A percentile compares a stretch with the other conserved stretches of the same genome.
These are phyloP conservation scores for Aspergillus pseudotamarii DNA, from an alignment of 2,329 filamentous ascomycete species.

Conservation along the genomic window DNA sequence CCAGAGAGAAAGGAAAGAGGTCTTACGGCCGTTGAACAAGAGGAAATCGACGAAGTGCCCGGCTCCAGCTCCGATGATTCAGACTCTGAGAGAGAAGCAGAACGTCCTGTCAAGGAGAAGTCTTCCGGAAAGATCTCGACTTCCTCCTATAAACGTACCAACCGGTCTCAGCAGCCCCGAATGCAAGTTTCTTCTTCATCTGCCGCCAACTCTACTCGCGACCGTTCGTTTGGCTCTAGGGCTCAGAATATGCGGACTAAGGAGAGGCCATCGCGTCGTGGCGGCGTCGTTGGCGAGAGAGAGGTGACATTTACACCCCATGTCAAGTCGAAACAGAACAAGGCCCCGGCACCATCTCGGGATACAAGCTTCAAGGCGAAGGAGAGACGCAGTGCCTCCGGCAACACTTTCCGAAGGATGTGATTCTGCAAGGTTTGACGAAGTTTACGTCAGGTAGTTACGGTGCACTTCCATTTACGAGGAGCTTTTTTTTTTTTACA, in stretches of 20 bases:
- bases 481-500: not conserved
- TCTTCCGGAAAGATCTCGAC: conserved; percentile 53
- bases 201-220: conserved; percentile 47
- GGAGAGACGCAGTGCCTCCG: conserved; percentile 53
- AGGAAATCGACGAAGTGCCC: conserved; percentile 57
- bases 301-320: conserved; percentile 64
- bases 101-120: conserved; percentile 31
- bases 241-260: conserved; percentile 49
- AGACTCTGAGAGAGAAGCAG: conserved; percentile 35
- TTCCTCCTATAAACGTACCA: conserved; percentile 57
- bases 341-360: conserved; percentile 22
- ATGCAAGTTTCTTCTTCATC: conserved; percentile 62
- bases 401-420: conserved; percentile 52
- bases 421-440: conserved; percentile 25
- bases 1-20: conserved; percentile 46
- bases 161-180: conserved; percentile 51
- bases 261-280: conserved; percentile 34
- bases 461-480: not conserved
- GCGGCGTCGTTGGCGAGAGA: conserved; percentile 51
- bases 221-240: conserved; percentile 62
- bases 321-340: conserved; percentile 42
- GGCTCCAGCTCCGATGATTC: conserved; percentile 44
- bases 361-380: conserved; percentile 34
- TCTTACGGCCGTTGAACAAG: conserved; percentile 66
- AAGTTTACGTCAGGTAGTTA: not conserved